Conservation (phyloP, 306 rosid genomes). For the Prunus mume region DNA sequence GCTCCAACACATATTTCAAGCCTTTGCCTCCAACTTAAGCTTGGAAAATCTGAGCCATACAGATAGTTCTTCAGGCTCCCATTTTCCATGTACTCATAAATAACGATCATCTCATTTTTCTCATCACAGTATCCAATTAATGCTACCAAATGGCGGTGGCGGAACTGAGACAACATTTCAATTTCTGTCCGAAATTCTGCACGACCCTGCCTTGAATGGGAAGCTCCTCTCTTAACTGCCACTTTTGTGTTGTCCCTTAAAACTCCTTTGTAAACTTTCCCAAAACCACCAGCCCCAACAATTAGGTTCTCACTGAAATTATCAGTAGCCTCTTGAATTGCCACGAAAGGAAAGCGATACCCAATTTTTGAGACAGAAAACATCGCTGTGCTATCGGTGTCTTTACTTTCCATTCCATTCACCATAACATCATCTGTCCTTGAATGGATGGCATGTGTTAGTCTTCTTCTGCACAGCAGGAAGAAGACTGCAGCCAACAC, state of each 20-base stretch:
- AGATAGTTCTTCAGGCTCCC: conserved; percentile 59
- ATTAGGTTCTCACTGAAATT: conserved; percentile 55
- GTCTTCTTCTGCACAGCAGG: conserved; percentile 40
- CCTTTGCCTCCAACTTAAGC: conserved; percentile 60
- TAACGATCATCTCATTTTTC: conserved; percentile 55
- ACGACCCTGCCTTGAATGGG: conserved; percentile 55
- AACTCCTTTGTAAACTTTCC: conserved; percentile 67
- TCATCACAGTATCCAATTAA: conserved; percentile 69
- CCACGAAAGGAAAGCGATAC: conserved; percentile 48
- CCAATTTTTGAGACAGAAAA: conserved; percentile 46
- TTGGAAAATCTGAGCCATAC: conserved; percentile 41
- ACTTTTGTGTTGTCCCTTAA: conserved; percentile 53
- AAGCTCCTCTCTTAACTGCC: conserved; percentile 61
- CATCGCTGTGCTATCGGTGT: conserved; percentile 3
- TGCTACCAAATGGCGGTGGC: conserved; percentile 72
- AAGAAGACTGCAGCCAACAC: conserved; percentile 24
- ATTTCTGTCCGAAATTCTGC: conserved; percentile 63
- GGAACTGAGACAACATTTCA: conserved; percentile 68
- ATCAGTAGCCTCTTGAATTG: conserved; percentile 56
- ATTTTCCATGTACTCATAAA: conserved; percentile 64
- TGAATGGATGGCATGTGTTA: conserved; percentile 28
- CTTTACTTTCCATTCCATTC: conserved; percentile 20
- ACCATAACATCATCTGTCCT: conserved; percentile 26
- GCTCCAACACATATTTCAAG: conserved; percentile 74
- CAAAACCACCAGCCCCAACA: conserved; percentile 70